Base-by-base conservation (phyloP, 192 early-diverging fungal species). In the Kickxella alabastrina region DNA sequence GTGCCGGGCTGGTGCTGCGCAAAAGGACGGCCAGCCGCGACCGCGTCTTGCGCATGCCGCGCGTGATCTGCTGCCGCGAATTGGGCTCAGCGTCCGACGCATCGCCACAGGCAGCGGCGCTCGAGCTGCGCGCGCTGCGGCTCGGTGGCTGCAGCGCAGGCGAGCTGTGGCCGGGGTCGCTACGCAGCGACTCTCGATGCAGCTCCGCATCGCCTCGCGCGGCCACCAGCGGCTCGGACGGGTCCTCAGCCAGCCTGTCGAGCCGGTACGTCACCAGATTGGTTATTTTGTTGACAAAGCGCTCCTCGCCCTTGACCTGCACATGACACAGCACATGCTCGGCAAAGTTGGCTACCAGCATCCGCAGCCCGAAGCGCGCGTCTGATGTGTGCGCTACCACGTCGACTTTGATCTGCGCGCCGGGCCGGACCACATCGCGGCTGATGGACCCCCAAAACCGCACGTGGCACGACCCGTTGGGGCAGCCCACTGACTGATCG, bases 401-500 rank as follows among this genome's bases (percentile, higher is more conserved):
- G 21, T 67, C 59, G 8, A 75, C n/a, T 2, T 54, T 57, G n/a
- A 75, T 1, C 31, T 62, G 55, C 21, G 55, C 49, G 19, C 71
- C 71, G 3, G 71, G 71, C 47, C 48, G 54, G 9, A 67, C 71
- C n/a, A 67, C 53, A 36, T 75, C 71, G 22, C 64, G 35, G 49
- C 56, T 63, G 28, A 75, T 22, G 3, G 60, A 40, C 14, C 71
- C 71, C 41, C 55, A 53, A 37, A 75, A 56, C 17, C 60, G 52
- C 25, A 75, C 71, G 18, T 75, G 71, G 32, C 71, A 75, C 13
- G 64, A 59, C 24, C 71, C 71, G 49, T 75, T 64, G 6, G 71
- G 71, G 27, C 71, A 75, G 5, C 71, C 71, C 12, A 75, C 71
- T 28, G 71, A 75, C 55, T 75, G 71, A 43, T 75, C 71, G 2